Evolutionary conservation across 306 rosid species (phyloP), one percentile per base, ranked within the genome.

Genomic region (Cucurbita ficifolia): DNA sequence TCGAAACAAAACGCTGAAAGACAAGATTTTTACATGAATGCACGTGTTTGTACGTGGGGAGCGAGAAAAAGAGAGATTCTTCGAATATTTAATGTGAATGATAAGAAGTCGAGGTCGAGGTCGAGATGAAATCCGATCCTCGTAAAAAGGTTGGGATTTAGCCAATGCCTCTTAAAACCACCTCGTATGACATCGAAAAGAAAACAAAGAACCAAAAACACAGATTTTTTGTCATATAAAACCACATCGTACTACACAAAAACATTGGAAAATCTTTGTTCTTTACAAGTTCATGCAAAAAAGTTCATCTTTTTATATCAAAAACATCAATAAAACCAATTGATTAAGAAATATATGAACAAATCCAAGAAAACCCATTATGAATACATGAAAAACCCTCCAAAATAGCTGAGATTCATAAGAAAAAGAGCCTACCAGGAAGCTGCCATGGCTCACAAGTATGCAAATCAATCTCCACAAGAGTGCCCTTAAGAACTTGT

Each of bases 381-480:
- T 29, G 33, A 29, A 29, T 29, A 3, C 33, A 29, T 2, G 33
- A 29, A 58, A 24, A 52, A 52, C 22, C 9, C 38, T 60, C 67
- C 3, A 10, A 33, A 60, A 29, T 29, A 29, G 33, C 33, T 29
- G 33, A 29, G 33, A 29, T 29, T 29, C 33, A 29, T 29, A 29
- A 2, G 3, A 29, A 29, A 29, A 29, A 29, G 33, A 29, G 33
- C 60, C 12, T 86, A 94, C 98, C 98, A 0, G 99, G 99, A 77
- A 94, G 99, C 76, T 94, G 99, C 99, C 99, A 94, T 78, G 99
- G 99, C 83, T 94, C 99, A 67, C 97, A 91, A 3, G 80, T 87
- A 80, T 94, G 99, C 86, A 94, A 81, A 63, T 94, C 99, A 29
- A 94, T 89, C 79, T 94, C 99, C 36, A 87, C 84, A 81, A 95